These are phyloP conservation scores for Pleodorina starrii DNA, from an alignment of 139 green algal genomes.

Conservation along the genomic window DNA sequence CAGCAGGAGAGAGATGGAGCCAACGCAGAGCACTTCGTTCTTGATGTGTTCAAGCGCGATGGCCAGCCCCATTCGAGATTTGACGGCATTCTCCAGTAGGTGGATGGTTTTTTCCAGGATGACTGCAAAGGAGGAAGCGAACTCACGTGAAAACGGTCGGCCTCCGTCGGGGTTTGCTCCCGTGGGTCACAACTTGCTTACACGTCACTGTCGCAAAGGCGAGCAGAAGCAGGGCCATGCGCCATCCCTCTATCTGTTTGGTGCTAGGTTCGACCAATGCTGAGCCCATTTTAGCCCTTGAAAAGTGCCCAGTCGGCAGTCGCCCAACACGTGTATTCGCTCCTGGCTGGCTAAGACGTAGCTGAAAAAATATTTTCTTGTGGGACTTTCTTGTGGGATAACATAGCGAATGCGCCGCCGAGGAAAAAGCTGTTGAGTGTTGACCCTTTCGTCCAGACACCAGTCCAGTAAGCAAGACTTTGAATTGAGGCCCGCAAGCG, in stretches of 20 bases:
- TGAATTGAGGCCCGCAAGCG: no score
- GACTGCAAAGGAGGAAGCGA: not conserved
- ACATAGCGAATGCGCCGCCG: no score
- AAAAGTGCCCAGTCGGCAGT: not conserved
- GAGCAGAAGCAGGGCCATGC: slow-evolving; percentile 9
- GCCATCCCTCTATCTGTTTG: not conserved
- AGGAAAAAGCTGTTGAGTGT: no score
- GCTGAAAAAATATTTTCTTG: no score
- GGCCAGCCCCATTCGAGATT: not conserved
- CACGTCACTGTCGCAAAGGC: slow-evolving; percentile 18
- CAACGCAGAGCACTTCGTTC: slow-evolving; percentile 27
- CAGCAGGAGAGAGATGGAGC: slow-evolving; percentile 38
- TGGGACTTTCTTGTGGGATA: no score
- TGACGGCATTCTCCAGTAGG: not conserved
- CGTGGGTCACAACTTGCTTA: not conserved
- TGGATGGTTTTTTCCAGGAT: not conserved
- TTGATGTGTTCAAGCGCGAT: slow-evolving; percentile 29
- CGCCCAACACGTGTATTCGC: no score
- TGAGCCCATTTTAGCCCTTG: not conserved
- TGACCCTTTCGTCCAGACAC: no score
- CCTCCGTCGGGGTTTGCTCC: not conserved
- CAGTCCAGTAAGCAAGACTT: no score
- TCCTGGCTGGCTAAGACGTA: no score
- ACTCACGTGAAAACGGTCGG: not conserved
- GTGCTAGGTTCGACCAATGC: not conserved